A percentile compares a stretch with the other conserved stretches of the same genome.
phyloP scores from a whole-genome alignment of 2,329 filamentous ascomycete genomes.

The Calonectria pauciramosa region DNA sequence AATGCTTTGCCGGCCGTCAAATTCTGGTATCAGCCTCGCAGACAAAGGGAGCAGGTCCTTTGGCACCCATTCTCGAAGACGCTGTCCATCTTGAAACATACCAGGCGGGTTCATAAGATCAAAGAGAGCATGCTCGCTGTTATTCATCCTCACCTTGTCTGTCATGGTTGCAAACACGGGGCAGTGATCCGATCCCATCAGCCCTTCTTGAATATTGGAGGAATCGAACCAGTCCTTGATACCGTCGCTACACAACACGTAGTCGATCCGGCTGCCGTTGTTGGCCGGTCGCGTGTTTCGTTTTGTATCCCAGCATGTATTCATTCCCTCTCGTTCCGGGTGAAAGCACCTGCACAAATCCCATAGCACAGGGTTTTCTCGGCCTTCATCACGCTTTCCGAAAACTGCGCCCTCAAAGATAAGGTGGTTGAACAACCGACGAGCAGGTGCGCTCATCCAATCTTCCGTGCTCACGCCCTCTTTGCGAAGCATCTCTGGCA shows the following conservation, averaged over 20 bases:
- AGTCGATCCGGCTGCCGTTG: constrained; percentile 93
- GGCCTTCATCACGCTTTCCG: constrained; percentile 75
- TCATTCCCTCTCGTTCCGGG: constrained; percentile 87
- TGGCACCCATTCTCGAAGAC: constrained; percentile 74
- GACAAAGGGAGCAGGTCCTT: constrained; percentile 81
- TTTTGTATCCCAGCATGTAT: constrained; percentile 96
- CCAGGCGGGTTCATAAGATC: constrained; percentile 85
- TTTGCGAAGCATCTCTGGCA: constrained; percentile 79
- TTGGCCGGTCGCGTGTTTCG: constrained; percentile 97
- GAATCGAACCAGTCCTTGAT: constrained; percentile 86
- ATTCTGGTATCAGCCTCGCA: constrained; percentile 88
- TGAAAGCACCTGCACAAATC: constrained; percentile 89
- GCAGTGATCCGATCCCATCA: constrained; percentile 97
- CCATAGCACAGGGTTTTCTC: constrained; percentile 80
- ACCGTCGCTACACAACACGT: constrained; percentile 84
- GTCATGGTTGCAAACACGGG: constrained; percentile 86
- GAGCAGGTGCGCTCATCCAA: constrained; percentile 79
- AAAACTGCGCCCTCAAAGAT: constrained; percentile 78
- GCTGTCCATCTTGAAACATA: constrained; percentile 77
- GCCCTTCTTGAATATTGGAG: constrained; percentile 90
- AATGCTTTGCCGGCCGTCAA: constrained; percentile 86
- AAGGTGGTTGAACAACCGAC: constrained; percentile 89
- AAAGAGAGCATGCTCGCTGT: constrained; percentile 65
- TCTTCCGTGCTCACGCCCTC: constrained; percentile 77
- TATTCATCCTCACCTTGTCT: constrained; percentile 69